phyloP scores from a whole-genome alignment of 805 yeast genomes.

The Candida incommunis region DNA sequence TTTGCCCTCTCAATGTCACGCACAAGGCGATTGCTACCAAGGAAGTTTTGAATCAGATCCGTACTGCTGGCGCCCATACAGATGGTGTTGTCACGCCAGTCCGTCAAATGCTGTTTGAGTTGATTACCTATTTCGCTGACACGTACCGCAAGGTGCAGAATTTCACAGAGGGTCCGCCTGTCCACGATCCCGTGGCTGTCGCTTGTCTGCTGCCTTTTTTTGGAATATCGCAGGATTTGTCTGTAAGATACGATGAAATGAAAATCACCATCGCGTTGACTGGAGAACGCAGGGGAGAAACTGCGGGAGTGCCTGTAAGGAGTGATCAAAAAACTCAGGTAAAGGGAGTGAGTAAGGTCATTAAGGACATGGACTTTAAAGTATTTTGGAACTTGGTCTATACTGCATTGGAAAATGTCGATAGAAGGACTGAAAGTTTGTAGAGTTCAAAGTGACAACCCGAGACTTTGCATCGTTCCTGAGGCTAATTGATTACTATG shows the following conservation, averaged over 20 bases:
- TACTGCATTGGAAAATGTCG: slow-evolving; percentile 25
- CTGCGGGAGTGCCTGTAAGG: background rate
- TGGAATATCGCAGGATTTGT: slow-evolving; percentile 7
- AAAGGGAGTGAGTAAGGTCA: slow-evolving; percentile 26
- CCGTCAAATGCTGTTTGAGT: slow-evolving; percentile 39
- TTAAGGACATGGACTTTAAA: slow-evolving; percentile 25
- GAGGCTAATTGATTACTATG: background rate
- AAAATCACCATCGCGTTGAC: slow-evolving; percentile 1
- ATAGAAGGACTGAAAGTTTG: slow-evolving; percentile 12
- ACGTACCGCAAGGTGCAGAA: slow-evolving; percentile 30
- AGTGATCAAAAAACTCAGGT: background rate
- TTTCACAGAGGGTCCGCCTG: slow-evolving; percentile 48
- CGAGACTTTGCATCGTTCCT: background rate
- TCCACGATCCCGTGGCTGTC: slow-evolving; percentile 70
- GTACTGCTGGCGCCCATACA: slow-evolving; percentile 19
- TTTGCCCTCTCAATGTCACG: slow-evolving; percentile 59
- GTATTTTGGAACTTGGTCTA: slow-evolving; percentile 35
- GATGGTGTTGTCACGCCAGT: slow-evolving; percentile 24
- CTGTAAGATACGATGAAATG: slow-evolving; percentile 3
- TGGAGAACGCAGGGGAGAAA: slow-evolving; percentile 1
- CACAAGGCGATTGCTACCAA: slow-evolving; percentile 44
- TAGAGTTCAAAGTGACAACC: too few species aligned
- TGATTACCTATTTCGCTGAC: slow-evolving; percentile 36
- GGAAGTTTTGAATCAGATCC: slow-evolving; percentile 26
- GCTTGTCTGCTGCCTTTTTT: slow-evolving; percentile 39